Evolutionary conservation across 1,284 basidiomycete genomes (phyloP).

Genomic region (Erythrobasidium hasegawianum): DNA sequence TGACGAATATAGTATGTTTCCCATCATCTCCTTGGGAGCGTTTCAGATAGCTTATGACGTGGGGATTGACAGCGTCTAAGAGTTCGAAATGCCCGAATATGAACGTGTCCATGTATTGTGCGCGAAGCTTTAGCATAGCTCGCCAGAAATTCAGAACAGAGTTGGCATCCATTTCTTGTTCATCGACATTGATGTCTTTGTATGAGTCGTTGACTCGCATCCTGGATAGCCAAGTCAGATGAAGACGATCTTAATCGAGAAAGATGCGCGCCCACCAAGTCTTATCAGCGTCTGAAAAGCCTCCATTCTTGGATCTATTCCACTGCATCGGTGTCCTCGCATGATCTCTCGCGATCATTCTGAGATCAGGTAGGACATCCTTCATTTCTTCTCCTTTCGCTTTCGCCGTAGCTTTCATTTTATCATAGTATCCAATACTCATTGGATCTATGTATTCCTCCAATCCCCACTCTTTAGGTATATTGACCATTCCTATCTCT

Average conservation of each 20-base stretch:
- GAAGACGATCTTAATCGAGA: not conserved
- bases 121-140: not conserved
- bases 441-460: constrained; percentile 60
- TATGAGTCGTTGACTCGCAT: constrained; percentile 72
- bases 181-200: constrained; percentile 59
- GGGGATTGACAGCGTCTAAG: not conserved
- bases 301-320: constrained; percentile 58
- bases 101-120: constrained; percentile 1
- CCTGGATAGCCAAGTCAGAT: constrained; percentile 56
- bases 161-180: constrained; percentile 54
- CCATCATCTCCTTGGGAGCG: not conserved
- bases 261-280: constrained; percentile 3
- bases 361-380: constrained; percentile 58
- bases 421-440: not conserved
- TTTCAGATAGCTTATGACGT: constrained; percentile 1
- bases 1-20: not conserved
- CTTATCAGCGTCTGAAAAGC: constrained; percentile 58
- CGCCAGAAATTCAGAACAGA: constrained; percentile 10
- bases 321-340: constrained; percentile 69
- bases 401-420: not conserved
- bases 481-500: constrained; percentile 66
- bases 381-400: constrained; percentile 55
- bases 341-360: constrained; percentile 66
- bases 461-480: constrained; percentile 61
- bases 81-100: constrained; percentile 3